Percentiles rank a stretch among this genome's conserved stretches.
phyloP scores from a whole-genome alignment of 768 basidiomycete species.

The Rubroboletus pulcherrimus region DNA sequence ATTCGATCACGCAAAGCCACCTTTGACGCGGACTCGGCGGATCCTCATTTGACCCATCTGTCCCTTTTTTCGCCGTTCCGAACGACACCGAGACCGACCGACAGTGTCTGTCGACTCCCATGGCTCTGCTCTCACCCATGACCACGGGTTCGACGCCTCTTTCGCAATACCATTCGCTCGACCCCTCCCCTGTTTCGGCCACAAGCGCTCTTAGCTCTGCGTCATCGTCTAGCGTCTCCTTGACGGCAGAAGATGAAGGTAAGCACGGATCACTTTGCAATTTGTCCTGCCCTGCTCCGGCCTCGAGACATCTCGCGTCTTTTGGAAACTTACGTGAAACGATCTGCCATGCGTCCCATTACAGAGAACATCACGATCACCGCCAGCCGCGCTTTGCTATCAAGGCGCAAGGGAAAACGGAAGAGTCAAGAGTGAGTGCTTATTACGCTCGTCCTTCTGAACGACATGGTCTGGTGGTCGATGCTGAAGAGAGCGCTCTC shows the following conservation, averaged over 20 bases:
- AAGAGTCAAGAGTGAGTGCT: constrained; percentile 66
- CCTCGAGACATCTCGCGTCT: constrained; percentile 24
- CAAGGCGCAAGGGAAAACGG: constrained; percentile 47
- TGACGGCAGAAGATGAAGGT: constrained; percentile 66
- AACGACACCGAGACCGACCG: constrained; percentile 9
- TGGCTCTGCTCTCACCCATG: constrained; percentile 24
- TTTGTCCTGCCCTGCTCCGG: constrained; percentile 3
- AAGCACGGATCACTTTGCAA: constrained; percentile 25
- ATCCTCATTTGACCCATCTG: constrained; percentile 36
- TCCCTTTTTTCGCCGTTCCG: constrained; percentile 1
- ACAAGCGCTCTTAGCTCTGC: constrained; percentile 21
- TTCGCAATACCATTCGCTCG: constrained; percentile 32
- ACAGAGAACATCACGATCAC: constrained; percentile 76
- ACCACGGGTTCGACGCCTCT: constrained; percentile 31
- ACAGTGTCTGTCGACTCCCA: constrained; percentile 1
- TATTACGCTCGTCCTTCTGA: constrained; percentile 5
- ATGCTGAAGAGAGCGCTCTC: constrained; percentile 25
- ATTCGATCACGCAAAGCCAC: constrained; percentile 35
- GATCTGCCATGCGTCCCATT: constrained; percentile 25
- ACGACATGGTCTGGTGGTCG: constrained; percentile 27
- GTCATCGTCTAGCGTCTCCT: constrained; percentile 50
- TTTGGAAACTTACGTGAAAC: constrained; percentile 34
- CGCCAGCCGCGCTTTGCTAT: constrained; percentile 40
- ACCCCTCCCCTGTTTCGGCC: constrained; percentile 24
- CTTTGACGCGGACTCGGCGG: constrained; percentile 49